Conservation (phyloP, 2,329 filamentous ascomycete species). For the Tolypocladium tundrense region DNA sequence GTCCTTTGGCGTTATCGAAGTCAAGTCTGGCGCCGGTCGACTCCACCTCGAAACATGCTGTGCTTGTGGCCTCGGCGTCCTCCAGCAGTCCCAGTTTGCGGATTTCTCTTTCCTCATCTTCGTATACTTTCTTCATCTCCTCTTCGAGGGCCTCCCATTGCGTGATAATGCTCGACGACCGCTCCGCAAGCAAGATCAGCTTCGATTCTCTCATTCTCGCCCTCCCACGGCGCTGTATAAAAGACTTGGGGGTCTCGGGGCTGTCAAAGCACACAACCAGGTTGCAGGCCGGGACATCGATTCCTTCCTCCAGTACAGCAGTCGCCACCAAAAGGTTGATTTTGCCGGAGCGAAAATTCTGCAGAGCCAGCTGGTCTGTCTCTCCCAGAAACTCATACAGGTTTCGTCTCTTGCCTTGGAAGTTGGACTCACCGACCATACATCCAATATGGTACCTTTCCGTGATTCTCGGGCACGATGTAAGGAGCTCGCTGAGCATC, state of each 20-base stretch:
- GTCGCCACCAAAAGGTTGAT: conserved; percentile 52
- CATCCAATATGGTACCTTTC: conserved; percentile 38
- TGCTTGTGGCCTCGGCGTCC: conserved; percentile 18
- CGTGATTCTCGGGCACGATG: conserved; percentile 35
- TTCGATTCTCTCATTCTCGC: conserved; percentile 40
- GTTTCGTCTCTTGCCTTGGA: conserved; percentile 23
- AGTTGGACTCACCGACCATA: conserved; percentile 43
- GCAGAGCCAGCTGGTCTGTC: conserved; percentile 21
- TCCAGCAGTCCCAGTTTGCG: conserved; percentile 38
- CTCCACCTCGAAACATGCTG: conserved; percentile 23
- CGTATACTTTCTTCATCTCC: conserved; percentile 61
- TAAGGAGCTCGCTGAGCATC: conserved; percentile 49
- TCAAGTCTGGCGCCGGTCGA: conserved; percentile 54
- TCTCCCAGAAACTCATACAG: conserved; percentile 26
- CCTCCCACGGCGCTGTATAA: conserved; percentile 46
- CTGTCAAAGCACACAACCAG: conserved; percentile 48
- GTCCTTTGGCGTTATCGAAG: conserved; percentile 61
- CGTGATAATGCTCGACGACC: conserved; percentile 13
- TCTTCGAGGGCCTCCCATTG: conserved; percentile 60
- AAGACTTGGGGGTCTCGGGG: conserved; percentile 41
- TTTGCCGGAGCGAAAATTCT: conserved; percentile 42
- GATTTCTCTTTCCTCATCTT: conserved; percentile 48
- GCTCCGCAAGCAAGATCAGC: conserved; percentile 35
- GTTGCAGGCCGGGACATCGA: conserved; percentile 56
- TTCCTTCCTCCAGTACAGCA: conserved; percentile 56